A percentile compares a stretch with the other conserved stretches of the same genome.
These are phyloP conservation scores for Trametes cingulata DNA, from an alignment of 768 basidiomycete species.

Conservation along the genomic window DNA sequence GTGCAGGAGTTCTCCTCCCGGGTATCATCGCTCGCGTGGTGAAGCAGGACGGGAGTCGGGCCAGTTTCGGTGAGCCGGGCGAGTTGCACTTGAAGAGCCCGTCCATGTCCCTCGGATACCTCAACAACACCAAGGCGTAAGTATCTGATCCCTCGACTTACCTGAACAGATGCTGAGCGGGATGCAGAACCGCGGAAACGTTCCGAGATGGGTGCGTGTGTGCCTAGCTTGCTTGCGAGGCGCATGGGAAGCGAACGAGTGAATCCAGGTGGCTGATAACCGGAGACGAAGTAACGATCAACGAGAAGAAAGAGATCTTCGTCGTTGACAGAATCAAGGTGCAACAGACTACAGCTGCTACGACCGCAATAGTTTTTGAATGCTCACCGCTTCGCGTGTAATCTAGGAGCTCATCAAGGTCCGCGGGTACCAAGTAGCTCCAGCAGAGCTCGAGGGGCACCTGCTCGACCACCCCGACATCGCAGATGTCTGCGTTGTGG, in stretches of 20 bases:
- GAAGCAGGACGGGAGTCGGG: conserved; percentile 58
- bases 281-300: conserved; percentile 67
- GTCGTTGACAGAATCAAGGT: conserved; percentile 72
- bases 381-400: too few relatives aligned
- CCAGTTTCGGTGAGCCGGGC: conserved; percentile 55
- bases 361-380: too few relatives aligned
- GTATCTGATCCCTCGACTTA: too few relatives aligned
- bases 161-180: too few relatives aligned
- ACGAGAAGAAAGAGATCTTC: conserved; percentile 60
- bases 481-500: conserved; percentile 41
- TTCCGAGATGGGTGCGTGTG: conserved; percentile 70
- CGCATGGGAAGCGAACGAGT: too few relatives aligned
- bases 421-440: conserved; percentile 43
- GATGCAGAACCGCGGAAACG: conserved; percentile 58
- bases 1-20: conserved; percentile 49
- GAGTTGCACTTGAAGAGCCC: conserved; percentile 54
- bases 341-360: too few relatives aligned
- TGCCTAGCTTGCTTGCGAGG: too few relatives aligned
- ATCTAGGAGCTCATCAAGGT: conserved; percentile 67
- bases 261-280: too few relatives aligned
- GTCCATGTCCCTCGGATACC: conserved; percentile 45
- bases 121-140: conserved; percentile 61
- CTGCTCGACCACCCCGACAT: conserved; percentile 48
- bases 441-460: conserved; percentile 40
- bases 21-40: conserved; percentile 56